A percentile compares a stretch with the other conserved stretches of the same genome.
phyloP scores from a whole-genome alignment of 352 stramenopile species.

The Phytopythium kandeliae region DNA sequence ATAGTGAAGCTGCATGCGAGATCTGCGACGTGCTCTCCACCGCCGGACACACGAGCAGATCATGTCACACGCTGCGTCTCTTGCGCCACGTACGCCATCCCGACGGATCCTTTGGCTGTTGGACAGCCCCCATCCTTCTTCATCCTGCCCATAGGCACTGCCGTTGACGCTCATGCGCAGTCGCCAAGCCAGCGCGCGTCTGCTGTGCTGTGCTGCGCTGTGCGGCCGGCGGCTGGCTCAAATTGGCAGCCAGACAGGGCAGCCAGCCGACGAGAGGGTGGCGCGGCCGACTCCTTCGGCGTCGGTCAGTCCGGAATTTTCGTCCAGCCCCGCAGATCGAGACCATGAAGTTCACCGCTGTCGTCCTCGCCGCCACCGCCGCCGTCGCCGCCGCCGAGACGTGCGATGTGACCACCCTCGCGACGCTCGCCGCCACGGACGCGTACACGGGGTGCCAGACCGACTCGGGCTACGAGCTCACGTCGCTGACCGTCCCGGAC shows the following conservation, averaged over 20 bases:
- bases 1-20: too few relatives aligned
- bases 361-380: conserved; percentile 10
- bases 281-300: background rate
- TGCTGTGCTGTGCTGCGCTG: background rate
- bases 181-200: conserved; percentile 1
- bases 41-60: background rate
- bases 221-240: too few relatives aligned
- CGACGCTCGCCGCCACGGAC: conserved; percentile 14
- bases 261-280: too few relatives aligned
- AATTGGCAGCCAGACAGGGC: too few relatives aligned
- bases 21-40: too few relatives aligned
- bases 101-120: conserved; percentile 1
- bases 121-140: too few relatives aligned
- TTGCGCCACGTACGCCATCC: background rate
- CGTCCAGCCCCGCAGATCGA: conserved; percentile 12
- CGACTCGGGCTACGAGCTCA: conserved; percentile 26
- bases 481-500: conserved; percentile 22
- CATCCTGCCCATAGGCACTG: too few relatives aligned
- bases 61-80: conserved; percentile 4
- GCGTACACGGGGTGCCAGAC: conserved; percentile 18
- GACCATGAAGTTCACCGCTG: conserved; percentile 25
- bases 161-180: too few relatives aligned
- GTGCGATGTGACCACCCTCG: conserved; percentile 23
- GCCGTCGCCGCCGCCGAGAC: conserved; percentile 16
- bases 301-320: conserved; percentile 20